Base-by-base conservation (phyloP, 495 filamentous ascomycete genomes). In the Mytilinidion resinicola region DNA sequence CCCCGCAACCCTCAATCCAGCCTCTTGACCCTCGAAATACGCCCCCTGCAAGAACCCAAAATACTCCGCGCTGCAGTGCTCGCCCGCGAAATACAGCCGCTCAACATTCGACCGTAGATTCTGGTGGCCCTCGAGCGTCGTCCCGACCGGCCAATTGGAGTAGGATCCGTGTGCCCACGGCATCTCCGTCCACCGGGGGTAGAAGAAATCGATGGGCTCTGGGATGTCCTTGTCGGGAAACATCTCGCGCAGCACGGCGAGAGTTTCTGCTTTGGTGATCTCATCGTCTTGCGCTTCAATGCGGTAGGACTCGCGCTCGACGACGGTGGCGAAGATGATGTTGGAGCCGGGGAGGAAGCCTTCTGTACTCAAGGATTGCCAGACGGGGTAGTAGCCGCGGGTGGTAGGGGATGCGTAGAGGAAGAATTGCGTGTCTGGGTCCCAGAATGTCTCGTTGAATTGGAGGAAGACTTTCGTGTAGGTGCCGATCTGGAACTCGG, bases 401-500 rank as follows among this genome's bases (percentile, higher is more conserved):
- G 70, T 72, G 11, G 70, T 72, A 0, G 83, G 78, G 51, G 81
- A 79, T 10, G 87, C 86, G 66, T 90, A 90, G 11, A 91, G 79
- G 65, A 85, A 82, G 72, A 81, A 89, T 64, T 90, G 79, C 3
- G 81, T 83, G 20, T 83, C 74, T 6, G 64, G 65, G 47, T 85
- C 80, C 87, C 87, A 91, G 72, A 88, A 91, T 6, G 82, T 81
- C 37, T 84, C 71, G 56, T 80, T 77, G 69, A 89, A 91, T 55
- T 87, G 85, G 11, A 89, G 69, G 75, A 90, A 90, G 60, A 90
- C 83, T 65, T 89, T 90, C 55, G 85, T 90, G 74, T 89, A 91
- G 1, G 83, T 89, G 21, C 81, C 85, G 80, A 91, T 87, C 57
- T 78, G 76, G 69, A 87, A 87, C 43, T 78, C 80, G 6, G 80